Percentiles rank a stretch among this genome's conserved stretches.
phyloP scores from a whole-genome alignment of 2,329 filamentous ascomycete genomes.

The Diplodia mutila region DNA sequence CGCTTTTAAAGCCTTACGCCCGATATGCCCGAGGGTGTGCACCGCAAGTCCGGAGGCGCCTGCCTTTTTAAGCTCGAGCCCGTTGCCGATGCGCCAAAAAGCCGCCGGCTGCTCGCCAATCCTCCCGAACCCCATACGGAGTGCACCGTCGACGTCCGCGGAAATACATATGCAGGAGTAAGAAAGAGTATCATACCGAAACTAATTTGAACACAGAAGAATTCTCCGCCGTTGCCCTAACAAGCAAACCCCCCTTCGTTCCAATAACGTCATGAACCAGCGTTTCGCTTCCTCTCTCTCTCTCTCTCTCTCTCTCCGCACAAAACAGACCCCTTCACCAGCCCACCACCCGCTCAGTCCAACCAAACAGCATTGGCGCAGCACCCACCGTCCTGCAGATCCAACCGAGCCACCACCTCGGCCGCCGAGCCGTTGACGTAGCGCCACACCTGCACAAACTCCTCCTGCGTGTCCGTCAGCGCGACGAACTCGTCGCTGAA shows the following conservation, averaged over 20 bases:
- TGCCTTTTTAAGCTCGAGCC: background rate
- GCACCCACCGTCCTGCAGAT: constrained; percentile 24
- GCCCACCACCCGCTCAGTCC: background rate
- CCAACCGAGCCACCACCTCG: constrained; percentile 28
- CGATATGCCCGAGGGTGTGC: background rate
- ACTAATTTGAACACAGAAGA: too few species aligned
- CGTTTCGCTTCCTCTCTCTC: background rate
- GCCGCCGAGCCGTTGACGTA: constrained; percentile 27
- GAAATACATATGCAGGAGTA: too few species aligned
- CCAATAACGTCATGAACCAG: background rate
- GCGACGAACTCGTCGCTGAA: constrained; percentile 41
- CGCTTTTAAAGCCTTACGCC: background rate
- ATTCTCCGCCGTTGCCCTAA: too few species aligned
- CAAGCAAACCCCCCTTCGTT: background rate
- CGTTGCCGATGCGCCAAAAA: background rate
- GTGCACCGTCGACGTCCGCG: too few species aligned
- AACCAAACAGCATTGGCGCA: constrained; percentile 23
- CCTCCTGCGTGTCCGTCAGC: constrained; percentile 41
- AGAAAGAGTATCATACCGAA: background rate
- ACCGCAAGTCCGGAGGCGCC: background rate
- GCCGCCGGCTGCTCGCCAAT: too few species aligned
- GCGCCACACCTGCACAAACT: constrained; percentile 44
- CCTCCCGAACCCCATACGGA: too few species aligned
- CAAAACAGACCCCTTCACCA: too few species aligned
- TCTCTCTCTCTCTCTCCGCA: too few species aligned